Conservation (phyloP, 371 early-diverging fungal species). For the Cokeromyces recurvatus region DNA sequence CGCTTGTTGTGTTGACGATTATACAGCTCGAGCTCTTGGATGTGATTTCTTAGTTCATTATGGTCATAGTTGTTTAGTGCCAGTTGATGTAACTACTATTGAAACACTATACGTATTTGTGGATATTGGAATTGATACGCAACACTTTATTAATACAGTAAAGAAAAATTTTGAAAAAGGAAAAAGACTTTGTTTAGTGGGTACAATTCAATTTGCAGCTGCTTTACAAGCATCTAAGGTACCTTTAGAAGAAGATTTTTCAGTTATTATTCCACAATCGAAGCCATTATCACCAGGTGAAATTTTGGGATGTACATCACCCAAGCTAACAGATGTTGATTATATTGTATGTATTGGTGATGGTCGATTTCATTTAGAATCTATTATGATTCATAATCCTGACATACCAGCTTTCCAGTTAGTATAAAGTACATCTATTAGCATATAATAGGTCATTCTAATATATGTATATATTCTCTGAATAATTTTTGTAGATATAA, state of each 20-base stretch:
- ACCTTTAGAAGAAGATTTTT: conserved; percentile 61
- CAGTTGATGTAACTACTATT: conserved; percentile 91
- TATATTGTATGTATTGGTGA: conserved; percentile 89
- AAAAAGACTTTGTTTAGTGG: conserved; percentile 80
- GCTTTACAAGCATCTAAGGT: conserved; percentile 76
- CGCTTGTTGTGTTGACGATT: conserved; percentile 99
- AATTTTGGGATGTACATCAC: conserved; percentile 99
- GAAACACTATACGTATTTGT: conserved; percentile 99
- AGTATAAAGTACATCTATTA: no score
- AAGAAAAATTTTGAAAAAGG: conserved; percentile 75
- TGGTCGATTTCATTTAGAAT: conserved; percentile 99
- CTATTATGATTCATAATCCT: conserved; percentile 99
- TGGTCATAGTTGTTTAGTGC: conserved; percentile 98
- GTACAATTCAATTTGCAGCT: conserved; percentile 97
- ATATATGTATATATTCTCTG: not conserved
- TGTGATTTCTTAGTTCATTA: conserved; percentile 99
- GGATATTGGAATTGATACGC: conserved; percentile 95
- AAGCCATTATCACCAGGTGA: conserved; percentile 98
- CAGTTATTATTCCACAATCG: conserved; percentile 82
- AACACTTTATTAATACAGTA: conserved; percentile 91
- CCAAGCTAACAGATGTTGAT: conserved; percentile 73
- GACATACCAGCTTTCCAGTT: conserved; percentile 81
- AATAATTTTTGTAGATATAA: conserved; percentile 68
- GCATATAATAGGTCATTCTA: no score
- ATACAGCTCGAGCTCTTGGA: conserved; percentile 85